Evolutionary conservation across 768 basidiomycete genomes (phyloP).

Genomic region (Tylopilus balloui): DNA sequence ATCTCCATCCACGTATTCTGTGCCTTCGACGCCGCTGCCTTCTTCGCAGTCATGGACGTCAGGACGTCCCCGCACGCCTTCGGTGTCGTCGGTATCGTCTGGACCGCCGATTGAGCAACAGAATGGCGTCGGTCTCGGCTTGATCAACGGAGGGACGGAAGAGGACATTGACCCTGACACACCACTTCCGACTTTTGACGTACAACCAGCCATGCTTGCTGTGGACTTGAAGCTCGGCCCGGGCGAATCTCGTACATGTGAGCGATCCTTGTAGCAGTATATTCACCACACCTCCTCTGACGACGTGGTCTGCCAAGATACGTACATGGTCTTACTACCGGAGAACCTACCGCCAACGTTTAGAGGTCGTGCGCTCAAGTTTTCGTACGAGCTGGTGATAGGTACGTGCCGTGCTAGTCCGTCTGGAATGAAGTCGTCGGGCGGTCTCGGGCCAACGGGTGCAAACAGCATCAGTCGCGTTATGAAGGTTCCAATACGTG

Average conservation of each 20-base stretch:
- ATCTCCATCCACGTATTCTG: constrained; percentile 35
- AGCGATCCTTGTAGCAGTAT: neutral
- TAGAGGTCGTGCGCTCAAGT: constrained; percentile 74
- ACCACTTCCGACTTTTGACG: constrained; percentile 81
- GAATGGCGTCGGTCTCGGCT: constrained; percentile 31
- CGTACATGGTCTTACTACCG: constrained; percentile 74
- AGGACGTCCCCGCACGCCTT: constrained; percentile 17
- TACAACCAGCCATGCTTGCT: constrained; percentile 81
- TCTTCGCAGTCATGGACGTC: constrained; percentile 25
- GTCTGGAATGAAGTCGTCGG: constrained; percentile 26
- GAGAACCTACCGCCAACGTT: constrained; percentile 86
- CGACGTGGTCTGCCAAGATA: constrained; percentile 47
- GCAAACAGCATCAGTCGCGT: constrained; percentile 61
- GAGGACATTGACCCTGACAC: constrained; percentile 56
- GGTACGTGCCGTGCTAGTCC: constrained; percentile 71
- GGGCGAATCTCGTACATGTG: constrained; percentile 84
- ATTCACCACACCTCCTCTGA: neutral
- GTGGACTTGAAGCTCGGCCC: constrained; percentile 79
- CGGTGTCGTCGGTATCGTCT: constrained; percentile 25
- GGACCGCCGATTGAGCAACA: constrained; percentile 4
- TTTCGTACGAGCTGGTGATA: constrained; percentile 88
- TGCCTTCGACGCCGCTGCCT: constrained; percentile 19
- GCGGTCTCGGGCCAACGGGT: constrained; percentile 33
- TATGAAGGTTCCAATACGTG: constrained; percentile 87
- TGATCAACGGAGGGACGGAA: constrained; percentile 25